These are phyloP conservation scores for Oryza glaberrima DNA, from an alignment of 176 grass and related monocot species.

Conservation along the genomic window DNA sequence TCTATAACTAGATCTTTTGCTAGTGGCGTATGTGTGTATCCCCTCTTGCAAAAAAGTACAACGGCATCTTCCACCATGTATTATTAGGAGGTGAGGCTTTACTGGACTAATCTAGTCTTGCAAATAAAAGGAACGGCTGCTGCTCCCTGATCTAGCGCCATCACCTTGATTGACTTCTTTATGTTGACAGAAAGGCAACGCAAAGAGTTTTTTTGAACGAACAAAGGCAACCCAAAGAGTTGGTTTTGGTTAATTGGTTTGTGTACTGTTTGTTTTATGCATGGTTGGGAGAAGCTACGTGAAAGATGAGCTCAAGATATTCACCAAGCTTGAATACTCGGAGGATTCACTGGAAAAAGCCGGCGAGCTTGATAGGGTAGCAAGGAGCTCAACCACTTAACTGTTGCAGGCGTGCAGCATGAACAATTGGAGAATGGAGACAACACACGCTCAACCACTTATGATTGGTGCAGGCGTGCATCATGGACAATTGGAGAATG, in stretches of 20 bases:
- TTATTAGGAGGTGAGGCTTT: slow-evolving; percentile 30
- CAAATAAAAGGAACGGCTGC: slow-evolving; percentile 58
- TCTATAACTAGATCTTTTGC: too few relatives aligned
- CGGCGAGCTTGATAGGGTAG: too few relatives aligned
- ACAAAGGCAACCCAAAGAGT: neutral
- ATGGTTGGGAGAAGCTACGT: neutral
- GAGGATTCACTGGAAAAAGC: too few relatives aligned
- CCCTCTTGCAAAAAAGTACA: slow-evolving; percentile 22
- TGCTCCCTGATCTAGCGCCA: neutral
- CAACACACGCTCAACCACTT: too few relatives aligned
- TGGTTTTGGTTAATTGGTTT: neutral
- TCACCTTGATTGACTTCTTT: slow-evolving; percentile 20
- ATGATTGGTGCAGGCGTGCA: too few relatives aligned
- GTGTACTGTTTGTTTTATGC: neutral
- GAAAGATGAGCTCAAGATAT: slow-evolving; percentile 44
- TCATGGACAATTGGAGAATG: too few relatives aligned
- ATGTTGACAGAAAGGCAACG: slow-evolving; percentile 47
- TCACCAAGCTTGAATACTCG: neutral
- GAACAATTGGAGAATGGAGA: too few relatives aligned
- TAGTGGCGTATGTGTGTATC: neutral
- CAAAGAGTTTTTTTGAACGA: neutral
- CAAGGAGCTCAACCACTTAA: too few relatives aligned
- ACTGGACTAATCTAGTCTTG: slow-evolving; percentile 46
- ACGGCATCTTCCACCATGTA: slow-evolving; percentile 39
- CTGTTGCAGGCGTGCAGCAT: too few relatives aligned